Conservation (phyloP, 2,329 filamentous ascomycete genomes). For the Cordyceps farinosa region DNA sequence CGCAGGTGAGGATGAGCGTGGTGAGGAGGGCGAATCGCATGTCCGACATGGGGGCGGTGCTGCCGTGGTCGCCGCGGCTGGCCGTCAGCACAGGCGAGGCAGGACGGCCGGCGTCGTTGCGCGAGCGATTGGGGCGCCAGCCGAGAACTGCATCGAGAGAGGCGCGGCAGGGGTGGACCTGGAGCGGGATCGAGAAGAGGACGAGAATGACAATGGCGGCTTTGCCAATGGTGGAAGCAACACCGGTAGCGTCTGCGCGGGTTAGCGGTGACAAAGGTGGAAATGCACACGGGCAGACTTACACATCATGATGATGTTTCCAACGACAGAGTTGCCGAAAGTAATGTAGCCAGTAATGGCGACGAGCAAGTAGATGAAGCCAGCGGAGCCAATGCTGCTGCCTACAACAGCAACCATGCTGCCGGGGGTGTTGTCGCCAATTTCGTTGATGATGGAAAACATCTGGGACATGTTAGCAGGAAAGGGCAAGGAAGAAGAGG, state of each 20-base stretch:
- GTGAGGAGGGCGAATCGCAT: slow-evolving; percentile 86
- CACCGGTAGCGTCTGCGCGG: slow-evolving; percentile 37
- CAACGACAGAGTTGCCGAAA: slow-evolving; percentile 83
- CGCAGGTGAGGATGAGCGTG: slow-evolving; percentile 76
- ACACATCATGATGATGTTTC: slow-evolving; percentile 95
- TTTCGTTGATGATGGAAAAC: slow-evolving; percentile 98
- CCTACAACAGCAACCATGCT: slow-evolving; percentile 74
- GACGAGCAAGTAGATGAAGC: slow-evolving; percentile 81
- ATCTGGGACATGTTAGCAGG: slow-evolving; percentile 57
- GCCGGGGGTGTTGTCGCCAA: slow-evolving; percentile 73
- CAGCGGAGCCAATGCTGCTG: slow-evolving; percentile 84
- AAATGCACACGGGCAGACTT: slow-evolving; percentile 35
- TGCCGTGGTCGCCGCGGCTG: slow-evolving; percentile 48
- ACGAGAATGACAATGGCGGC: slow-evolving; percentile 94
- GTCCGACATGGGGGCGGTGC: slow-evolving; percentile 70
- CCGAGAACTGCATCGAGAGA: slow-evolving; percentile 90
- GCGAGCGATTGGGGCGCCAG: slow-evolving; percentile 67
- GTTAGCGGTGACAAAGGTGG: slow-evolving; percentile 22
- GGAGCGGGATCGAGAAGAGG: slow-evolving; percentile 92
- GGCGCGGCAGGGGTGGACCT: slow-evolving; percentile 94
- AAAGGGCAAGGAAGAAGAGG: neutral
- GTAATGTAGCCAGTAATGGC: slow-evolving; percentile 94
- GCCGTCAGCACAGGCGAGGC: slow-evolving; percentile 41
- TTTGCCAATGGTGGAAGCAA: slow-evolving; percentile 86
- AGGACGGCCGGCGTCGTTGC: slow-evolving; percentile 36